phyloP scores from a whole-genome alignment of 1,284 basidiomycete species.

The Takashimella tepidaria region DNA sequence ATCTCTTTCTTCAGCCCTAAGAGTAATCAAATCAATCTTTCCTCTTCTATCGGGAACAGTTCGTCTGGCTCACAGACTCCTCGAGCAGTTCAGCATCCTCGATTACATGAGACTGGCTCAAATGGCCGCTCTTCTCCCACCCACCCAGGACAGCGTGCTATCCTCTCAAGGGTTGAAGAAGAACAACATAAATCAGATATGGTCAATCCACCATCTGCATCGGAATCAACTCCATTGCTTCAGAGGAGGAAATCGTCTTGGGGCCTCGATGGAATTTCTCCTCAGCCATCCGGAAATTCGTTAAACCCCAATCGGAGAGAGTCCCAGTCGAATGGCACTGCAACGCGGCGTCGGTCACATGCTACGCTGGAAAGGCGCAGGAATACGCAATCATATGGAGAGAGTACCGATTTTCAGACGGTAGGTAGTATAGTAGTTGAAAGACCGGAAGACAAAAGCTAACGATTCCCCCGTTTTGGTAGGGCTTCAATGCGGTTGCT shows the following conservation, averaged over 20 bases:
- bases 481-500: conserved; percentile 88
- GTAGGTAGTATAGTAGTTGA: conserved; percentile 49
- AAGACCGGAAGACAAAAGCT: conserved; percentile 5
- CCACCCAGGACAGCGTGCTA: background rate
- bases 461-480: background rate
- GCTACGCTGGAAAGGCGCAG: conserved; percentile 1
- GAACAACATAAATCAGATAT: background rate
- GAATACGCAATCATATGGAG: conserved; percentile 40
- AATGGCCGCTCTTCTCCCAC: background rate
- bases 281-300: background rate
- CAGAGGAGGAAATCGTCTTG: background rate
- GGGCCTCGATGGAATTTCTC: background rate
- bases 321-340: no score
- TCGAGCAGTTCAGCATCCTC: background rate
- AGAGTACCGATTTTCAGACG: conserved; percentile 76
- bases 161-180: background rate
- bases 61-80: conserved; percentile 12
- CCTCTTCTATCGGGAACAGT: conserved; percentile 2
- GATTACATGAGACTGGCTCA: background rate
- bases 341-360: conserved; percentile 1
- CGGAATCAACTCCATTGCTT: background rate
- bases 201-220: background rate
- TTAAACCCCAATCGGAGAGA: no score
- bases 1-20: conserved; percentile 15
- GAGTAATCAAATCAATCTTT: conserved; percentile 1